These are phyloP conservation scores for Euphorbia pulcherrima DNA, from an alignment of 345 rosid species.

Conservation along the genomic window DNA sequence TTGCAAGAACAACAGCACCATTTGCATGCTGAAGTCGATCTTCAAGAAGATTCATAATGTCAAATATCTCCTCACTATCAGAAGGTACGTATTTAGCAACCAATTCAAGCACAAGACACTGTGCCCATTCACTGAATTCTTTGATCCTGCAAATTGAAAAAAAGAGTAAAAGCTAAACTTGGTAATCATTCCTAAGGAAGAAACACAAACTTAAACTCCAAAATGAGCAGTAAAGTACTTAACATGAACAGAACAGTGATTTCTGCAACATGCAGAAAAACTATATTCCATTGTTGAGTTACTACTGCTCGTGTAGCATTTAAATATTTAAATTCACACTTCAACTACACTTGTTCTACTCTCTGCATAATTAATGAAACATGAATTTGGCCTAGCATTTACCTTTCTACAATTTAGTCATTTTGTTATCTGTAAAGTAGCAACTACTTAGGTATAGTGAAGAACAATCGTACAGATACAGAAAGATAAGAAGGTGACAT, in stretches of 20 bases:
- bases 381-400: neutral
- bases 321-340: neutral
- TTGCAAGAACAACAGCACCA: constrained; percentile 97
- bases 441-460: neutral
- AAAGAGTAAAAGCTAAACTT: neutral
- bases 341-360: neutral
- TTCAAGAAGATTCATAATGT: constrained; percentile 96
- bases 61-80: constrained; percentile 87
- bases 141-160: constrained; percentile 58
- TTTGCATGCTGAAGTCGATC: constrained; percentile 99
- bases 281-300: neutral
- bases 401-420: neutral
- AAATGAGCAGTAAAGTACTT: neutral
- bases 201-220: constrained; percentile 4
- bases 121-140: constrained; percentile 97
- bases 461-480: neutral
- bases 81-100: constrained; percentile 80
- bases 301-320: neutral
- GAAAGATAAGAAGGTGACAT: neutral
- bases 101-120: constrained; percentile 91
- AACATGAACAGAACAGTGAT: neutral
- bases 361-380: neutral
- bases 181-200: constrained; percentile 2
- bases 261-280: neutral
- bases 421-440: neutral